Conservation (phyloP, 2,329 filamentous ascomycete species). For the Xylogone sp. region DNA sequence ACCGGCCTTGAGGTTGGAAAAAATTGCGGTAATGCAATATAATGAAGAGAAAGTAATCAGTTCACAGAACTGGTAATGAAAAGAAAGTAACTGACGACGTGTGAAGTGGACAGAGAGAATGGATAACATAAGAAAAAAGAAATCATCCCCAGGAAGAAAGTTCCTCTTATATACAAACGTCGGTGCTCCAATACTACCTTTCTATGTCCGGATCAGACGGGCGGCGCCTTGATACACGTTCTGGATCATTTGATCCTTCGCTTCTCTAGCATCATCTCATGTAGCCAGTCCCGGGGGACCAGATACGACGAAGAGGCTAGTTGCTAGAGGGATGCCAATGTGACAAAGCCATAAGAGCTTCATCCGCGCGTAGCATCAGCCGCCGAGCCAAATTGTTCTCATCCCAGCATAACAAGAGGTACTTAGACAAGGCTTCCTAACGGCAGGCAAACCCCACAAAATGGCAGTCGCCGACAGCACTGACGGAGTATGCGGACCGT, state of each 20-base stretch:
- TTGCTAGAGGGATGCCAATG: neutral
- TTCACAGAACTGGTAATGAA: constrained; percentile 28
- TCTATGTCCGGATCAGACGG: neutral
- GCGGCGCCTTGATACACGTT: neutral
- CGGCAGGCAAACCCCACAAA: neutral
- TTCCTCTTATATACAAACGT: constrained; percentile 15
- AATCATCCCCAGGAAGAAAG: constrained; percentile 6
- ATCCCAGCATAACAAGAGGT: no score
- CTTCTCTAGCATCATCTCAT: neutral
- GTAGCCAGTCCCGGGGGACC: neutral
- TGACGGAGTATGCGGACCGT: neutral
- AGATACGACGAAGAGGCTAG: neutral
- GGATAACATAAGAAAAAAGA: constrained; percentile 16
- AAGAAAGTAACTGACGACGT: constrained; percentile 22
- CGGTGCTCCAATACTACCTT: neutral
- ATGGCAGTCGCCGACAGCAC: neutral
- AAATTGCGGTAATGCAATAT: constrained; percentile 17
- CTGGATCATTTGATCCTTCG: neutral
- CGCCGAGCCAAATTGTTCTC: neutral
- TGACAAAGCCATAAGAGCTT: neutral
- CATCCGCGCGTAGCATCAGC: neutral
- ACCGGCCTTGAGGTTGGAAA: constrained; percentile 19
- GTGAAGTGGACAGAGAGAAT: constrained; percentile 22
- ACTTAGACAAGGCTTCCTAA: neutral
- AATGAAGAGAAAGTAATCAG: constrained; percentile 25